These are phyloP conservation scores for Arthrobotrys megalospora DNA, from an alignment of 2,329 filamentous ascomycete species.

Conservation along the genomic window DNA sequence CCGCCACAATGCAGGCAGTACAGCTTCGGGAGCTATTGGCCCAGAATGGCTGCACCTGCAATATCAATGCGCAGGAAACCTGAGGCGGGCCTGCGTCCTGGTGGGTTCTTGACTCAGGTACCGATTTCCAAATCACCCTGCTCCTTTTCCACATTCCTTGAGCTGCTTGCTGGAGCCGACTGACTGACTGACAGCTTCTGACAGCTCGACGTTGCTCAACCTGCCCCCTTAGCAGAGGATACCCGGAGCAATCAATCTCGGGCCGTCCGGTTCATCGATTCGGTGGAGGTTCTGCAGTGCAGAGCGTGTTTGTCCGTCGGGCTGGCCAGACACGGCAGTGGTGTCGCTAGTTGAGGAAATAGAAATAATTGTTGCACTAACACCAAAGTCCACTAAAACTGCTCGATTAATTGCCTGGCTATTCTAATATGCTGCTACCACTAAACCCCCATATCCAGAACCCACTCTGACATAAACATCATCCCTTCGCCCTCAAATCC, in stretches of 20 bases:
- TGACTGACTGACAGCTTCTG: constrained; percentile 35
- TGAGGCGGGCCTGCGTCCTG: constrained; percentile 20
- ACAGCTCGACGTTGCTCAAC: constrained; percentile 9
- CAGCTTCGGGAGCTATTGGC: constrained; percentile 27
- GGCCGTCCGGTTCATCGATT: neutral
- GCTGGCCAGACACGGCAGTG: constrained; percentile 35
- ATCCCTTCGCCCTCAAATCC: constrained; percentile 42
- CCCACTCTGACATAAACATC: constrained; percentile 52
- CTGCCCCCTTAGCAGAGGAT: constrained; percentile 9
- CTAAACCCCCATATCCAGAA: constrained; percentile 53
- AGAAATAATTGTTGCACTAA: constrained; percentile 48
- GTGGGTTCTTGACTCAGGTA: constrained; percentile 54
- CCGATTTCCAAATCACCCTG: constrained; percentile 29
- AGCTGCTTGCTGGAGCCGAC: constrained; percentile 26
- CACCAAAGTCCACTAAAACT: constrained; percentile 46
- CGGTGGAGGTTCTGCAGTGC: constrained; percentile 1
- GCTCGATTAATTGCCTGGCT: constrained; percentile 41
- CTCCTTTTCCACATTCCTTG: constrained; percentile 17
- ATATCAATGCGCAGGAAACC: constrained; percentile 29
- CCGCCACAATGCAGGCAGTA: constrained; percentile 47
- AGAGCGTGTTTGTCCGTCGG: constrained; percentile 28
- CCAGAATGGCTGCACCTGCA: constrained; percentile 30
- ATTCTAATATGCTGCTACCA: constrained; percentile 2
- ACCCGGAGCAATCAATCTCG: neutral
- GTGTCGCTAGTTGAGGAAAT: constrained; percentile 42